These are phyloP conservation scores for Hericium coralloides DNA, from an alignment of 768 basidiomycete species.

Conservation along the genomic window DNA sequence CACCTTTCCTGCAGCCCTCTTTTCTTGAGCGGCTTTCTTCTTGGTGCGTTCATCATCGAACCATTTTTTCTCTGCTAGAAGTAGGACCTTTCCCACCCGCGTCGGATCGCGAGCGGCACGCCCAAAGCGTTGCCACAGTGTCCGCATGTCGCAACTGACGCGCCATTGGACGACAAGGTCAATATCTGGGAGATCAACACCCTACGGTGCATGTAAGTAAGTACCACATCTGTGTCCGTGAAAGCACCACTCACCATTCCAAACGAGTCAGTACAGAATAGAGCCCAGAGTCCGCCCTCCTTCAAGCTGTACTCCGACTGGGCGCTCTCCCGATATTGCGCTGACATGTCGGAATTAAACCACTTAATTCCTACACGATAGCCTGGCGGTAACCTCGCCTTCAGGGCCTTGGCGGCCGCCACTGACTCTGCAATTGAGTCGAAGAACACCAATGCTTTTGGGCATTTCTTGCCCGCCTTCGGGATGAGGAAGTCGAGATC, in stretches of 20 bases:
- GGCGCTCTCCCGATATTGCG: constrained; percentile 11
- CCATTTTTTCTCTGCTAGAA: not conserved
- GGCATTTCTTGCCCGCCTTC: not conserved
- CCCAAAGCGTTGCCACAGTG: not conserved
- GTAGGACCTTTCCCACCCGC: not conserved
- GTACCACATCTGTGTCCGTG: not conserved
- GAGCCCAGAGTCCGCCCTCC: constrained; percentile 18
- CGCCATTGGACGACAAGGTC: not conserved
- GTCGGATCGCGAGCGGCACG: not conserved
- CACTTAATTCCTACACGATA: constrained; percentile 9
- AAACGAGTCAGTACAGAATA: constrained; percentile 23
- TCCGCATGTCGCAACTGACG: not conserved
- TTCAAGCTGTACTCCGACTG: constrained; percentile 10
- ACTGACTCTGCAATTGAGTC: constrained; percentile 4
- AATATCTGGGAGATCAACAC: not conserved
- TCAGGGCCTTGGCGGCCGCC: no score
- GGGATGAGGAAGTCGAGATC: constrained; percentile 17
- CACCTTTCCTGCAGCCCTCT: no score
- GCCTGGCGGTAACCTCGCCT: not conserved
- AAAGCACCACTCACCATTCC: constrained; percentile 24
- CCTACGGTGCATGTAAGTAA: not conserved
- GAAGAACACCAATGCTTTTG: constrained; percentile 18
- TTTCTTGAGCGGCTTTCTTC: not conserved
- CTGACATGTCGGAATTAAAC: constrained; percentile 23
- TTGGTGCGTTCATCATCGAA: not conserved